A percentile compares a stretch with the other conserved stretches of the same genome.
These are phyloP conservation scores for Capsella bursapastoris DNA, from an alignment of 345 rosid genomes.

Conservation along the genomic window DNA sequence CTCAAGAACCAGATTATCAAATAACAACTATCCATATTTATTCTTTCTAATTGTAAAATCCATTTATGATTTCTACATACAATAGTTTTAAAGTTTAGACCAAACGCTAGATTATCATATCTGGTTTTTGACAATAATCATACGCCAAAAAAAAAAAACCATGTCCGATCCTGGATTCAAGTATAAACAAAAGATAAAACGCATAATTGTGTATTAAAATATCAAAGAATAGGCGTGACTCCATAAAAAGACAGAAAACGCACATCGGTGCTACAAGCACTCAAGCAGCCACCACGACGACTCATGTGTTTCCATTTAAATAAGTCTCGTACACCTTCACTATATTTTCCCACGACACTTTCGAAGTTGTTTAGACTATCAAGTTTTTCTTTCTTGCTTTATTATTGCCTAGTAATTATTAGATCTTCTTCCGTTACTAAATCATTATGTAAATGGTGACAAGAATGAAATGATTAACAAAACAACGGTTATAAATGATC, in stretches of 20 bases:
- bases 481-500: constrained; percentile 27
- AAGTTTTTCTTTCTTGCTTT: neutral
- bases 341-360: constrained; percentile 20
- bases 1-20: neutral
- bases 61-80: neutral
- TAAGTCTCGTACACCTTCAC: constrained; percentile 23
- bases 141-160: neutral
- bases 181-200: neutral
- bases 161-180: neutral
- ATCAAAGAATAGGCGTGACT: constrained; percentile 17
- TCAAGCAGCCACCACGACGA: constrained; percentile 36
- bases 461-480: constrained; percentile 20
- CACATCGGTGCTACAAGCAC: constrained; percentile 30
- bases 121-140: constrained; percentile 22
- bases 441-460: neutral
- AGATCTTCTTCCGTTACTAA: neutral
- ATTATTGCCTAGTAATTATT: neutral
- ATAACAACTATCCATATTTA: neutral
- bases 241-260: constrained; percentile 13
- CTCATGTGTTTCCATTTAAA: constrained; percentile 23
- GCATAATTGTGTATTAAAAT: neutral
- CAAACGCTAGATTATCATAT: neutral
- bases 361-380: neutral
- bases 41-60: neutral
- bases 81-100: neutral